phyloP scores from a whole-genome alignment of 306 rosid species.

The Pachyrhizus erosus region DNA sequence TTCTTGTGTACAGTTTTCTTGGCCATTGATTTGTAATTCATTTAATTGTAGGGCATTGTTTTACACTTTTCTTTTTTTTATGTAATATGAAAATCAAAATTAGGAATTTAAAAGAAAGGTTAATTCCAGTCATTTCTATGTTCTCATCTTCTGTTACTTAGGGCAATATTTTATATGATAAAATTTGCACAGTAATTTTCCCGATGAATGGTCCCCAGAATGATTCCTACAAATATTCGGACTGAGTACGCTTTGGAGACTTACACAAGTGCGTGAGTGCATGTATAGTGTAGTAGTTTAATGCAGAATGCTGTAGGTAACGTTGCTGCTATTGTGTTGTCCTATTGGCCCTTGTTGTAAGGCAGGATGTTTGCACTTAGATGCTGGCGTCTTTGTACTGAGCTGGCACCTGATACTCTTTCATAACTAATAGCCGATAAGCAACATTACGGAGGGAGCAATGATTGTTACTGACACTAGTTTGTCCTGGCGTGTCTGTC shows the following conservation, averaged over 20 bases:
- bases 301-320: neutral
- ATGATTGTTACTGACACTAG: neutral
- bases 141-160: constrained; percentile 4
- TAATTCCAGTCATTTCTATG: constrained; percentile 29
- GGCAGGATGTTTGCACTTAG: too few relatives aligned
- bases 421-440: neutral
- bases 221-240: neutral
- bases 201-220: constrained; percentile 15
- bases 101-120: constrained; percentile 32
- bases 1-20: constrained; percentile 84
- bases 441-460: neutral
- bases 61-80: constrained; percentile 60
- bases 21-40: constrained; percentile 68
- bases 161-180: neutral
- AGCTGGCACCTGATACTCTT: neutral
- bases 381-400: neutral
- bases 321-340: neutral
- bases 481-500: neutral
- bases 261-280: neutral
- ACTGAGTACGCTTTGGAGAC: neutral
- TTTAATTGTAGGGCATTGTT: constrained; percentile 65
- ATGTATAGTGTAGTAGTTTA: neutral
- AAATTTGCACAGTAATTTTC: constrained; percentile 6
- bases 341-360: neutral
- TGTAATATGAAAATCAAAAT: constrained; percentile 57